phyloP scores from a whole-genome alignment of 129 eudicot species.

The Chrysanthemum seticuspe region DNA sequence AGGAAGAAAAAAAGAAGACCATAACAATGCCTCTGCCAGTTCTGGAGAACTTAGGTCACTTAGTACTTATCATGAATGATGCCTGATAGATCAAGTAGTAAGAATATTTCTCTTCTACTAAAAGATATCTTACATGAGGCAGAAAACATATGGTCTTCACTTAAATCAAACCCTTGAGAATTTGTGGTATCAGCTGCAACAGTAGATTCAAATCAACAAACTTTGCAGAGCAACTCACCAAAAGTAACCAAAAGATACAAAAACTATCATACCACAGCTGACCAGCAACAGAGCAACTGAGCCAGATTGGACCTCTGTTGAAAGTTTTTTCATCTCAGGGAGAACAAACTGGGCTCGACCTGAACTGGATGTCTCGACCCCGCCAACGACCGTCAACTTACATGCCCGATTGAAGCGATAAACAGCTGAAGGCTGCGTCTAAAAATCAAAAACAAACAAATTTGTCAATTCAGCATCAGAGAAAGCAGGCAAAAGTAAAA shows the following conservation, averaged over 20 bases:
- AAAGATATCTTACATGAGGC: constrained; percentile 57
- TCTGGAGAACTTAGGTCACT: not conserved
- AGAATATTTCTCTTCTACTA: constrained; percentile 13
- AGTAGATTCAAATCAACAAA: constrained; percentile 16
- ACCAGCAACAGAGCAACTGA: constrained; percentile 67
- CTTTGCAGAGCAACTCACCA: constrained; percentile 14
- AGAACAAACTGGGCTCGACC: constrained; percentile 64
- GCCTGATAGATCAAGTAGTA: too few species aligned
- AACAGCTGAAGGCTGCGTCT: constrained; percentile 65
- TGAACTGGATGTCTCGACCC: constrained; percentile 41
- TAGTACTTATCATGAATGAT: not conserved
- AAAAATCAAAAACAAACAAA: constrained; percentile 26
- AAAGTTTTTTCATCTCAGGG: constrained; percentile 79
- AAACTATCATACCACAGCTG: constrained; percentile 70
- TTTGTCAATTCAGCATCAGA: constrained; percentile 12
- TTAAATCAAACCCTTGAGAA: constrained; percentile 40
- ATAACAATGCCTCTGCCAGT: not conserved
- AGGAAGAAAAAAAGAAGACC: not conserved
- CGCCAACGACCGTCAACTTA: constrained; percentile 44
- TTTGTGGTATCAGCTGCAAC: constrained; percentile 46
- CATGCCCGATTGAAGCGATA: constrained; percentile 68
- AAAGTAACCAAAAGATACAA: constrained; percentile 1
- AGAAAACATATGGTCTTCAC: constrained; percentile 52
- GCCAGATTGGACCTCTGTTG: constrained; percentile 63
- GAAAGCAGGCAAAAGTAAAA: constrained; percentile 20